These are phyloP conservation scores for Ophiocordyceps camponoti-saundersi DNA, from an alignment of 2,329 filamentous ascomycete genomes.

Conservation along the genomic window DNA sequence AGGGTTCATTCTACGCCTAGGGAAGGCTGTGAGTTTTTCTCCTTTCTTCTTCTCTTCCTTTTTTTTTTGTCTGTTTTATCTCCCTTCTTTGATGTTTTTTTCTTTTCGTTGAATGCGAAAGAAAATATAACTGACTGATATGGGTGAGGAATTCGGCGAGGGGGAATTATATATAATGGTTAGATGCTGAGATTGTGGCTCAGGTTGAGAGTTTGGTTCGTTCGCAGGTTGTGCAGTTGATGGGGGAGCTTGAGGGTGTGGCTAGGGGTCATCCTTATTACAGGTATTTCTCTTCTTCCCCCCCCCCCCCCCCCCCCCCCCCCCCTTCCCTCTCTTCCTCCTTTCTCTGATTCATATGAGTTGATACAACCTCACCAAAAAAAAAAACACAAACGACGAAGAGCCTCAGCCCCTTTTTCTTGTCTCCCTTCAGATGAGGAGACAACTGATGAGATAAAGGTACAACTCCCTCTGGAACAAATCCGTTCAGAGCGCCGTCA, in stretches of 20 bases:
- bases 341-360: no score
- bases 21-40: conserved; percentile 25
- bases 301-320: not conserved
- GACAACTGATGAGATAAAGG: conserved; percentile 16
- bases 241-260: conserved; percentile 51
- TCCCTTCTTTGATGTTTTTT: no score
- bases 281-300: conserved; percentile 41
- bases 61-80: no score
- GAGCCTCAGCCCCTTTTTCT: no score
- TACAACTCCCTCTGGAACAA: conserved; percentile 70
- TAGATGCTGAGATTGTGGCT: conserved; percentile 48
- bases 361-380: not conserved
- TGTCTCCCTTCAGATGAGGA: no score
- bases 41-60: not conserved
- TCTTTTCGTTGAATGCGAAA: no score
- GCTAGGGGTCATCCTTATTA: conserved; percentile 89
- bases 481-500: conserved; percentile 63
- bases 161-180: no score
- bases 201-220: conserved; percentile 56
- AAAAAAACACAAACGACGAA: not conserved
- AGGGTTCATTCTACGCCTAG: conserved; percentile 77
- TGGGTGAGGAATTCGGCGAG: no score
- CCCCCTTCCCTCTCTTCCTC: no score
- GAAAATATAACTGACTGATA: no score
- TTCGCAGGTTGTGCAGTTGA: conserved; percentile 47